phyloP scores from a whole-genome alignment of 331 rosid species.

The Phaseolus coccineus region DNA sequence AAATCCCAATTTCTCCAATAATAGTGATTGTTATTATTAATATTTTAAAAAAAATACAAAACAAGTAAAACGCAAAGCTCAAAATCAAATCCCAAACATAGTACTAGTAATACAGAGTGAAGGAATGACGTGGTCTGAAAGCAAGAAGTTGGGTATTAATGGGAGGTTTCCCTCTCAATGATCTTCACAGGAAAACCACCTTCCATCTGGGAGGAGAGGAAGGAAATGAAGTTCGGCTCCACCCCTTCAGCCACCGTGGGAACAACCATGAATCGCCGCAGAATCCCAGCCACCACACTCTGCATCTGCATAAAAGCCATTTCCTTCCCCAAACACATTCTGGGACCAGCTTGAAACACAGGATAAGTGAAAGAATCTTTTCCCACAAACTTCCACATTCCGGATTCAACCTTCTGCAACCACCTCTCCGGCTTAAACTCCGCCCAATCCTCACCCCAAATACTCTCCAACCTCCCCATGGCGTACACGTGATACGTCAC shows the following conservation, averaged over 20 bases:
- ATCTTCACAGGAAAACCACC: conserved; percentile 51
- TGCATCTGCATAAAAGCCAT: conserved; percentile 59
- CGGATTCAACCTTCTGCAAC: conserved; percentile 36
- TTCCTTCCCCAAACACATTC: conserved; percentile 46
- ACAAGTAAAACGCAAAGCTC: no score
- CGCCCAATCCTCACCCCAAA: conserved; percentile 52
- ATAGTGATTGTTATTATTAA: no score
- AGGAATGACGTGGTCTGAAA: background rate
- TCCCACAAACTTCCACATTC: conserved; percentile 41
- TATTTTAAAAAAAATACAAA: no score
- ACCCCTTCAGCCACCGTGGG: background rate
- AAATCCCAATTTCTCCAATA: no score
- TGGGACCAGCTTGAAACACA: conserved; percentile 53
- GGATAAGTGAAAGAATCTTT: conserved; percentile 42
- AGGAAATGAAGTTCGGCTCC: conserved; percentile 41
- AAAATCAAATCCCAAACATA: no score
- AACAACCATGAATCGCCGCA: conserved; percentile 44
- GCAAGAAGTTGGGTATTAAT: background rate
- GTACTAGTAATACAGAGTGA: background rate
- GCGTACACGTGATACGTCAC: conserved; percentile 53
- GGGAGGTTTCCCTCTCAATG: background rate
- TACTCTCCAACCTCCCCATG: conserved; percentile 49
- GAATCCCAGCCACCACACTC: conserved; percentile 46
- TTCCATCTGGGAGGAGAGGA: conserved; percentile 47
- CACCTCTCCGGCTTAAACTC: conserved; percentile 55